Evolutionary conservation across 768 basidiomycete species (phyloP).

Genomic region (Amanita jacksonii): DNA sequence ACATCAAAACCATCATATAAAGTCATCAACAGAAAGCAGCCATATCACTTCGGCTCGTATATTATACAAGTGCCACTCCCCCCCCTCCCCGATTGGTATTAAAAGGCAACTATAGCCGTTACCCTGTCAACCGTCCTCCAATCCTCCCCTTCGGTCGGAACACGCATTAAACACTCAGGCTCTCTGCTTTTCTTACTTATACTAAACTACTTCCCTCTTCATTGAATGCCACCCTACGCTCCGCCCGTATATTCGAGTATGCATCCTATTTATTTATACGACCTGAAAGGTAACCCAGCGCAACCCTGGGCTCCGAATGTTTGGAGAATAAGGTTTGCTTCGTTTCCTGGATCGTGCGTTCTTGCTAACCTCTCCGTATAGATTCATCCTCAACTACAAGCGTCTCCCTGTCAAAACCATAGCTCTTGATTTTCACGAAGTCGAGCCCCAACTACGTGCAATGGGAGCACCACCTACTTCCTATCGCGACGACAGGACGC

Average conservation of each 20-base stretch:
- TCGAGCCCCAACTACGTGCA: constrained; percentile 48
- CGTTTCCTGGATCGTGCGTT: background rate
- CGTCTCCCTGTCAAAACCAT: constrained; percentile 58
- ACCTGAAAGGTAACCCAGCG: constrained; percentile 47
- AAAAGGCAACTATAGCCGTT: too few species aligned
- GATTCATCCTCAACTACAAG: constrained; percentile 73
- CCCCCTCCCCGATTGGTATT: too few species aligned
- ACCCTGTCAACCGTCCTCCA: background rate
- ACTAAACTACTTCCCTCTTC: background rate
- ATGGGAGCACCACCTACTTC: constrained; percentile 54
- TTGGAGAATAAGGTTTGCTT: constrained; percentile 55
- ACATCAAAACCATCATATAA: too few species aligned
- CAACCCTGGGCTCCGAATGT: constrained; percentile 74
- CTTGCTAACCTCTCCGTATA: constrained; percentile 15
- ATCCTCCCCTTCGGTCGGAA: too few species aligned
- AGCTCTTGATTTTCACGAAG: constrained; percentile 64
- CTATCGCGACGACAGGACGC: constrained; percentile 43
- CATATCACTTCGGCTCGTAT: too few species aligned
- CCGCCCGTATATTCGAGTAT: constrained; percentile 12
- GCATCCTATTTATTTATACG: constrained; percentile 56
- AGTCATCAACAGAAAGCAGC: too few species aligned
- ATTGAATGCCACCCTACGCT: constrained; percentile 2
- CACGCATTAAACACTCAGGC: too few species aligned
- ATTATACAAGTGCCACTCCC: too few species aligned
- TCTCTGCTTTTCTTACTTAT: too few species aligned